Base-by-base conservation (phyloP, 495 filamentous ascomycete species). In the Talaromyces stipitatus region DNA sequence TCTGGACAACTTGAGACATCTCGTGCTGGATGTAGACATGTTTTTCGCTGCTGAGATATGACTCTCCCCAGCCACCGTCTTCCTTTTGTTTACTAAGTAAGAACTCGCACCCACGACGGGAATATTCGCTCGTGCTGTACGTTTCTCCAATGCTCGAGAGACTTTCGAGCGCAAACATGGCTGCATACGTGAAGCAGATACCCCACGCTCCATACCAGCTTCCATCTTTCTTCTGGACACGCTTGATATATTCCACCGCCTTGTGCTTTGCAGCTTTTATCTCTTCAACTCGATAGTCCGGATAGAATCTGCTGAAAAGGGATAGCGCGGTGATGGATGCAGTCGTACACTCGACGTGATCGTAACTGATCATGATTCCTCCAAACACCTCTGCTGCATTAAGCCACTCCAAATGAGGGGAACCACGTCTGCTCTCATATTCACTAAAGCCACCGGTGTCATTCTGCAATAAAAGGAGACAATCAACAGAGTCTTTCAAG, bases 371-470 rank as follows among this genome's bases (percentile, higher is more conserved):
- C 94, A 98, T 97, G 68, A 98, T 97, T 11, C 85, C 81, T 14
- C 92, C 95, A 65, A 98, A 98, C 0, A 98, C 92, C 66, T 97
- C 95, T 14, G 94, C 95, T 2, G 91, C 92, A 65, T 98, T 98
- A 4, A 98, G 78, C 63, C 82, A 78, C 64, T 98, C 94, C 32
- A 97, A 64, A 68, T 81, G 82, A 50, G 86, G 74, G 1, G 88
- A 86, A 1, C 84, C 92, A 4, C 94, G 85, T 2, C 82, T 85
- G 1, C 85, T 83, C 61, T 98, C 94, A 62, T 97, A 98, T 20
- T 89, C 91, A 2, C 89, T 87, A 68, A 92, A 96, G 26, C 89
- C 92, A 54, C 94, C 95, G 22, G 86, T 86, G 2, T 81, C 67
- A 64, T 97, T 97, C 66, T 97, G 94, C 80, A 96, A 92, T 9